Conservation (phyloP, 1,284 basidiomycete species). For the Heterobasidion parviporum region DNA sequence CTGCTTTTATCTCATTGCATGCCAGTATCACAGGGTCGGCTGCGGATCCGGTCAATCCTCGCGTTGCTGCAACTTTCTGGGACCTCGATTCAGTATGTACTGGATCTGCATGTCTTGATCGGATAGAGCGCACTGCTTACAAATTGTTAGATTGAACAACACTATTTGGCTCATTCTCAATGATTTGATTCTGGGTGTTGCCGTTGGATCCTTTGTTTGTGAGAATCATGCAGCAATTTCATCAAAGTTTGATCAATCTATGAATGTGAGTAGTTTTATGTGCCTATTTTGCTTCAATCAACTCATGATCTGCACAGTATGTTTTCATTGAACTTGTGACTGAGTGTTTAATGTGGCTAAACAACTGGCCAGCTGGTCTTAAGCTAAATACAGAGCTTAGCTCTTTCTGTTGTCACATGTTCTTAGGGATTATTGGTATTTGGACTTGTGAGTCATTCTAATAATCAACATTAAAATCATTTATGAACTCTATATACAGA, state of each 20-base stretch:
- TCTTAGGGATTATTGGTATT: conserved; percentile 8
- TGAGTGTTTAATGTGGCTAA: conserved; percentile 71
- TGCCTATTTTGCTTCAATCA: conserved; percentile 5
- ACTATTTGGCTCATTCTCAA: conserved; percentile 87
- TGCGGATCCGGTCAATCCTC: conserved; percentile 5
- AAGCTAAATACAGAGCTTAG: conserved; percentile 95
- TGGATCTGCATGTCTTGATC: conserved; percentile 26
- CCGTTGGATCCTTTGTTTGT: conserved; percentile 59
- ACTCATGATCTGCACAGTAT: conserved; percentile 21
- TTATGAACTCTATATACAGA: conserved; percentile 18
- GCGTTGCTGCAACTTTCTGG: conserved; percentile 7
- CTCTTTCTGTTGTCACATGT: conserved; percentile 46
- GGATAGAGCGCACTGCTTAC: conserved; percentile 1
- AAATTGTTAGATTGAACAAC: conserved; percentile 71
- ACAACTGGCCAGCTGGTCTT: conserved; percentile 92
- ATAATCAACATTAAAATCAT: neutral
- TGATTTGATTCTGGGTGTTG: conserved; percentile 78
- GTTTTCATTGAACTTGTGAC: conserved; percentile 44
- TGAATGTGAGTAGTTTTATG: conserved; percentile 23
- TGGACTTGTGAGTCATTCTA: conserved; percentile 10
- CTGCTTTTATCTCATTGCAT: neutral
- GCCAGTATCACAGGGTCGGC: conserved; percentile 9
- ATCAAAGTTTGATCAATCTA: conserved; percentile 26
- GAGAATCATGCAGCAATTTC: conserved; percentile 37
- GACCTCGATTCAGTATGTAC: conserved; percentile 40